A percentile compares a stretch with the other conserved stretches of the same genome.
These are phyloP conservation scores for Irpex sp. DNA, from an alignment of 1,284 basidiomycete genomes.

Conservation along the genomic window DNA sequence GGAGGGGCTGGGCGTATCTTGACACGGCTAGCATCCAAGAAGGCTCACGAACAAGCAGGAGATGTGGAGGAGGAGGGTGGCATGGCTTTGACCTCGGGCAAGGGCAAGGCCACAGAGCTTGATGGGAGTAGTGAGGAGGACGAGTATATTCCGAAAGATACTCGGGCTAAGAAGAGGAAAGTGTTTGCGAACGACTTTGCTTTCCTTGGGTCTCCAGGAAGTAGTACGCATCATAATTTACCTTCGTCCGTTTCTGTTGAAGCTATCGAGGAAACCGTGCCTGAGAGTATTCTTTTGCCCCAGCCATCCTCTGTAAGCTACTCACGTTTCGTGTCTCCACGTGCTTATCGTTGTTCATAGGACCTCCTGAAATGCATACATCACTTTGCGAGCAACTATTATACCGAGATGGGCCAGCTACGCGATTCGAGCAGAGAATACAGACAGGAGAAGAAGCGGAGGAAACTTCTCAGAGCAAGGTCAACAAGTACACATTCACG, in stretches of 20 bases:
- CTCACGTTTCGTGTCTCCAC: not conserved
- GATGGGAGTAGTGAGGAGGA: constrained; percentile 18
- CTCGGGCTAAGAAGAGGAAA: constrained; percentile 33
- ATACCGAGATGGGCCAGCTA: constrained; percentile 56
- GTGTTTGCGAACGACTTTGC: constrained; percentile 35
- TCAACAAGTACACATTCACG: not conserved
- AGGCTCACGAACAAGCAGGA: constrained; percentile 7
- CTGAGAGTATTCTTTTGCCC: not conserved
- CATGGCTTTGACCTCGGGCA: constrained; percentile 4
- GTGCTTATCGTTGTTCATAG: constrained; percentile 30
- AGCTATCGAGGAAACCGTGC: not conserved
- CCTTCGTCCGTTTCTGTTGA: not conserved
- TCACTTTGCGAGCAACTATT: constrained; percentile 60
- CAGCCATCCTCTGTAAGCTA: not conserved
- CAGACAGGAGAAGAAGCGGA: constrained; percentile 38
- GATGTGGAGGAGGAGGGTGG: constrained; percentile 16
- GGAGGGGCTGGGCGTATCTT: constrained; percentile 29
- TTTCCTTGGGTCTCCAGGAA: constrained; percentile 25
- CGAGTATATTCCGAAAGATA: constrained; percentile 15
- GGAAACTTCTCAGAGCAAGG: constrained; percentile 11
- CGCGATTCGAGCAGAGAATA: constrained; percentile 45
- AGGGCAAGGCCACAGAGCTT: constrained; percentile 25
- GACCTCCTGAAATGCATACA: constrained; percentile 72
- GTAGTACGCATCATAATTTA: constrained; percentile 1
- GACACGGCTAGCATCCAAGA: constrained; percentile 14